Evolutionary conservation across 441 rosid species (phyloP).

Genomic region (Sinapis alba): DNA sequence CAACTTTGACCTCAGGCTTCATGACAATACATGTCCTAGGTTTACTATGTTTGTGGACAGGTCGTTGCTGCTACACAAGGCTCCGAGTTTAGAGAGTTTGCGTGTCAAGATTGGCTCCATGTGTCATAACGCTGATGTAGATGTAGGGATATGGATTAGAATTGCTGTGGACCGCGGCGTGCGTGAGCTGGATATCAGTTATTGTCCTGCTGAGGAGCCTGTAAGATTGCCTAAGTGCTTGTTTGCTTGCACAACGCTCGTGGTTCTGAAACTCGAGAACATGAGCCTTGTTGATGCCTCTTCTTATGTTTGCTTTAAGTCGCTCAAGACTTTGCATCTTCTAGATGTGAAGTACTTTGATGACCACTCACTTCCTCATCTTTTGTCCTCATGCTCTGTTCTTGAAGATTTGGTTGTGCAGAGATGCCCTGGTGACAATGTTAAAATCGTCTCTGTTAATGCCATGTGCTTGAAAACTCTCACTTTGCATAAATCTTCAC

Average conservation of each 20-base stretch:
- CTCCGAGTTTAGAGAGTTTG: constrained; percentile 17
- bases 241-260: constrained; percentile 23
- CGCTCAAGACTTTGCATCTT: constrained; percentile 33
- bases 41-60: constrained; percentile 33
- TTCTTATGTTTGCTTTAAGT: constrained; percentile 17
- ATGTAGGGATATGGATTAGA: constrained; percentile 28
- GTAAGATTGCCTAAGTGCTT: constrained; percentile 28
- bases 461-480: constrained; percentile 11
- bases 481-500: constrained; percentile 25
- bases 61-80: constrained; percentile 36
- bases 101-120: constrained; percentile 22
- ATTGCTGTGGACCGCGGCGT: constrained; percentile 18
- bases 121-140: constrained; percentile 4
- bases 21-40: background rate
- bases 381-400: constrained; percentile 17
- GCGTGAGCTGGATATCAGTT: constrained; percentile 29
- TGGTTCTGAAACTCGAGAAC: constrained; percentile 25
- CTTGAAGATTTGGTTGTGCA: constrained; percentile 39
- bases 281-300: constrained; percentile 25
- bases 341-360: constrained; percentile 31
- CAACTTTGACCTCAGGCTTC: constrained; percentile 31
- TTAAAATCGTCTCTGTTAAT: constrained; percentile 13
- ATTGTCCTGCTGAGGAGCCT: constrained; percentile 24
- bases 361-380: constrained; percentile 31
- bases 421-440: constrained; percentile 35